A percentile compares a stretch with the other conserved stretches of the same genome.
phyloP scores from a whole-genome alignment of 768 basidiomycete genomes.

The Saitozyma podzolica region DNA sequence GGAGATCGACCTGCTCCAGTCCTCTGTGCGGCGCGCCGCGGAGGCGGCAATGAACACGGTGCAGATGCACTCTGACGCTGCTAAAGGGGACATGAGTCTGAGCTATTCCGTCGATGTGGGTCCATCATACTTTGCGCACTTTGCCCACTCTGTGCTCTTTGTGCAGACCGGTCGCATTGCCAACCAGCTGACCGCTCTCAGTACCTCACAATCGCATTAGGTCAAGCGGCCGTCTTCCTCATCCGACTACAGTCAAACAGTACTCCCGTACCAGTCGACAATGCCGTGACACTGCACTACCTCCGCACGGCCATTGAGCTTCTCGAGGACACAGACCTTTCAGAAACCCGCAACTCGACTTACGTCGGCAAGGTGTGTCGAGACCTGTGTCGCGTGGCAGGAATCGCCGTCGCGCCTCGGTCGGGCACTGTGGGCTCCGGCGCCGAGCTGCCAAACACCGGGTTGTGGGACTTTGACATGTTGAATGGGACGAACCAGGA shows the following conservation, averaged over 20 bases:
- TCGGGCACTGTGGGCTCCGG: neutral
- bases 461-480: too few relatives aligned
- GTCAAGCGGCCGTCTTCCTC: slow-evolving; percentile 28
- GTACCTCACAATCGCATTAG: slow-evolving; percentile 23
- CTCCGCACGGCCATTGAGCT: slow-evolving; percentile 19
- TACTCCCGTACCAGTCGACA: slow-evolving; percentile 12
- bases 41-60: slow-evolving; percentile 23
- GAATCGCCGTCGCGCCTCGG: slow-evolving; percentile 15
- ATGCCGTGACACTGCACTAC: slow-evolving; percentile 15
- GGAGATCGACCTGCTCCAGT: slow-evolving; percentile 3
- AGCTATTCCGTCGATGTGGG: slow-evolving; percentile 31
- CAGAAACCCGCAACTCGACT: slow-evolving; percentile 18
- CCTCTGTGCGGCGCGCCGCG: slow-evolving; percentile 14
- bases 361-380: slow-evolving; percentile 16
- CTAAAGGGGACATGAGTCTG: slow-evolving; percentile 15
- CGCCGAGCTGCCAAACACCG: too few relatives aligned
- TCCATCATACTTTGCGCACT: neutral
- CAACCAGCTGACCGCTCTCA: neutral
- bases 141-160: too few relatives aligned
- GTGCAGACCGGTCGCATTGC: neutral
- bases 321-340: slow-evolving; percentile 23
- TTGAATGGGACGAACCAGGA: too few relatives aligned
- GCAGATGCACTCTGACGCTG: slow-evolving; percentile 19
- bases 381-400: slow-evolving; percentile 20
- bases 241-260: slow-evolving; percentile 14